A percentile compares a stretch with the other conserved stretches of the same genome.
These are phyloP conservation scores for Leishmania arabica DNA, from an alignment of 208 protist species.

Conservation along the genomic window DNA sequence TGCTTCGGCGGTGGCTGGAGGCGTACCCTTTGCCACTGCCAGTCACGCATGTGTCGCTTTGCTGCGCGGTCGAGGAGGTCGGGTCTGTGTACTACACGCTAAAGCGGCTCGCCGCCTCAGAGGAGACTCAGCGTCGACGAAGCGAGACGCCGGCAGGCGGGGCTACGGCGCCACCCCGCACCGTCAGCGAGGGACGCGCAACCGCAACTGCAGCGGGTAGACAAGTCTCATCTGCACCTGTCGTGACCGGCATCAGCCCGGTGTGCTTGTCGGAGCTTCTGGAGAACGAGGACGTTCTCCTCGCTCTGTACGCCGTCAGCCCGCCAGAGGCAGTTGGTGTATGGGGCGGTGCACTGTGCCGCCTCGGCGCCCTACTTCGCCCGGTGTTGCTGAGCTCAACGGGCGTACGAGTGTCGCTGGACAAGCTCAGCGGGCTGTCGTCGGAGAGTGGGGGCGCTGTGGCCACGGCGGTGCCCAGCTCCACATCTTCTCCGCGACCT, in stretches of 20 bases:
- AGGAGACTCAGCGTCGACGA: constrained; percentile 16
- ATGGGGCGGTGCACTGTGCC: constrained; percentile 29
- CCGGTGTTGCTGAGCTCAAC: constrained; percentile 27
- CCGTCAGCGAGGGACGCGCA: not conserved
- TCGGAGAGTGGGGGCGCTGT: not conserved
- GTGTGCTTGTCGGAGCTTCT: constrained; percentile 30
- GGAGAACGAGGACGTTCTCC: constrained; percentile 27
- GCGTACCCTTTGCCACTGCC: constrained; percentile 18
- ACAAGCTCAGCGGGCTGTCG: constrained; percentile 8
- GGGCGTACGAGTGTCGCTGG: constrained; percentile 25
- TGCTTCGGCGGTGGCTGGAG: constrained; percentile 30
- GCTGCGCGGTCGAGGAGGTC: constrained; percentile 22
- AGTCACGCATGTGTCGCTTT: constrained; percentile 20
- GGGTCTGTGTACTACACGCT: constrained; percentile 35
- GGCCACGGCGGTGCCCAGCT: not conserved
- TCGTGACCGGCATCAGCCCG: constrained; percentile 29
- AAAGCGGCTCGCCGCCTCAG: constrained; percentile 35
- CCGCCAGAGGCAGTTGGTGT: constrained; percentile 12
- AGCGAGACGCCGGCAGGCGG: constrained; percentile 1
- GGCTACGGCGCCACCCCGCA: not conserved
- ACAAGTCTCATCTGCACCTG: not conserved
- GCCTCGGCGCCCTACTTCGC: constrained; percentile 19
- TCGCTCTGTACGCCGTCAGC: constrained; percentile 26
- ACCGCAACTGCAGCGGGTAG: not conserved
- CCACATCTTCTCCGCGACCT: not conserved